Percentiles rank a stretch among this genome's conserved stretches.
Evolutionary conservation across 2,329 filamentous ascomycete genomes (phyloP).

Genomic region (Penicillium sp.): DNA sequence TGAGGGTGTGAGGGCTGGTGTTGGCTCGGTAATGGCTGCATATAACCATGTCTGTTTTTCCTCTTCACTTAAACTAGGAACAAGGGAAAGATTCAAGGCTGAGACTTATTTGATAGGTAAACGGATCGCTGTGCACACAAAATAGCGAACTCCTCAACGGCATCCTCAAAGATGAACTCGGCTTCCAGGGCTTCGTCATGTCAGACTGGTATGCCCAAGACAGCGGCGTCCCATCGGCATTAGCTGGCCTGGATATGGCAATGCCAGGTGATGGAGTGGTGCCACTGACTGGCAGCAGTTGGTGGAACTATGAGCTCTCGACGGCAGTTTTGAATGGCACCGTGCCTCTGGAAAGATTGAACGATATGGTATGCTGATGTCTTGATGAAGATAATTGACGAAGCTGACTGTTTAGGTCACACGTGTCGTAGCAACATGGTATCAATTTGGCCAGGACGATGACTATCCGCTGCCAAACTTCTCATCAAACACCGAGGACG

Average conservation of each 20-base stretch:
- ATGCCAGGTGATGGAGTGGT: constrained; percentile 61
- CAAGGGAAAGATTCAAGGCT: no score
- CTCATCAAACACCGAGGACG: constrained; percentile 55
- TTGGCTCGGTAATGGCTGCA: constrained; percentile 43
- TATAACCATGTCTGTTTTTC: constrained; percentile 37
- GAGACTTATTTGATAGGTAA: constrained; percentile 50
- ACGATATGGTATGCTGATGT: constrained; percentile 40
- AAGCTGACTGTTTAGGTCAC: constrained; percentile 40
- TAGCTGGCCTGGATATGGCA: constrained; percentile 64
- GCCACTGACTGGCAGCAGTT: constrained; percentile 50
- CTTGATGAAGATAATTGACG: neutral
- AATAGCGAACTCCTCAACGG: constrained; percentile 67
- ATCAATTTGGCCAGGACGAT: constrained; percentile 53
- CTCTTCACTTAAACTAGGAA: no score
- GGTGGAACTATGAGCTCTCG: constrained; percentile 56
- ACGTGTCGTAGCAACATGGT: constrained; percentile 58
- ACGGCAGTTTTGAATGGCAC: constrained; percentile 55
- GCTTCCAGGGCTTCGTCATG: constrained; percentile 68
- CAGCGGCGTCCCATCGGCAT: constrained; percentile 55
- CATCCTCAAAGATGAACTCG: constrained; percentile 68
- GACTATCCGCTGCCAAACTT: constrained; percentile 57
- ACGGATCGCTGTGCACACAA: constrained; percentile 63
- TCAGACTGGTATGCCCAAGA: constrained; percentile 66
- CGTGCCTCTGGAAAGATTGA: constrained; percentile 54
- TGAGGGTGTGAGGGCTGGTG: constrained; percentile 46